phyloP scores from a whole-genome alignment of 305 asterid genomes.

The Fraxinus paxiana region DNA sequence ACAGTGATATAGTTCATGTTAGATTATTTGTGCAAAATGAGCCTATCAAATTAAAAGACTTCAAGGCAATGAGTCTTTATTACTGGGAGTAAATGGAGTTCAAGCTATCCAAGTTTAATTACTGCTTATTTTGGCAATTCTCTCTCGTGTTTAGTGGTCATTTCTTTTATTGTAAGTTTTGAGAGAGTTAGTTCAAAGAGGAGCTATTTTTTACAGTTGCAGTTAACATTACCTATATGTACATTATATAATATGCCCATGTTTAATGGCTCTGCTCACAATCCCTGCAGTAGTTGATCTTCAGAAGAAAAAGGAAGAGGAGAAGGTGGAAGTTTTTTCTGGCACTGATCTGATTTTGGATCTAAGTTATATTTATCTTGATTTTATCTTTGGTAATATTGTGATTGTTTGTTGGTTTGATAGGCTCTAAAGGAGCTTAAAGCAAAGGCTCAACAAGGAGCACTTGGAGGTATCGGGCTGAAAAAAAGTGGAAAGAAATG shows the following conservation, averaged over 20 bases:
- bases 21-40: neutral
- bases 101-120: neutral
- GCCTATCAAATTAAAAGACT: neutral
- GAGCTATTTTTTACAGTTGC: neutral
- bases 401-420: neutral
- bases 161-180: neutral
- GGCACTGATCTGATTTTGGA: too few relatives aligned
- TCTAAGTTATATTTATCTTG: neutral
- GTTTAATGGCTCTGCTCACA: neutral
- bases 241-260: neutral
- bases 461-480: slow-evolving; percentile 85
- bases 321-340: too few relatives aligned
- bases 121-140: neutral
- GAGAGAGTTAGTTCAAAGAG: neutral
- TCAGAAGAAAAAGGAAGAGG: too few relatives aligned
- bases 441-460: slow-evolving; percentile 81
- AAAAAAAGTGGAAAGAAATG: slow-evolving; percentile 94
- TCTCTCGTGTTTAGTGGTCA: neutral
- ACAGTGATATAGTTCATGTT: neutral
- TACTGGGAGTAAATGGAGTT: neutral
- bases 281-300: neutral
- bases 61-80: neutral
- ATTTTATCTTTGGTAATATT: neutral
- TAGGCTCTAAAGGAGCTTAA: slow-evolving; percentile 86
- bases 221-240: neutral